These are phyloP conservation scores for Picea glauca DNA, from an alignment of 75 land plant species.

Conservation along the genomic window DNA sequence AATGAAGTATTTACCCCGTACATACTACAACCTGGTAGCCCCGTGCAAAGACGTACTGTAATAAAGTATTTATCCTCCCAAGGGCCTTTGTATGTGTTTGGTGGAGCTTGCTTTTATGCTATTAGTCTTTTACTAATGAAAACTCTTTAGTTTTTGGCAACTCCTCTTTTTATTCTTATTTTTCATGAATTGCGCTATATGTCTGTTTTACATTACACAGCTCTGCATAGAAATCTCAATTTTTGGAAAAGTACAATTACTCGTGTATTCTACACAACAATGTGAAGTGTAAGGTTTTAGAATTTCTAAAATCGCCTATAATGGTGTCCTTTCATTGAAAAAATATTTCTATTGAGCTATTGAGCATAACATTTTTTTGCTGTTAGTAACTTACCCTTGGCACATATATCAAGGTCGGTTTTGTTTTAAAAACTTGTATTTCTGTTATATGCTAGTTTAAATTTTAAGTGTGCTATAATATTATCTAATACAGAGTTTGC, in stretches of 20 bases:
- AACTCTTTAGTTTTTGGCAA: too few relatives aligned
- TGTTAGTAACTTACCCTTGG: background rate
- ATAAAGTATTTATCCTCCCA: too few relatives aligned
- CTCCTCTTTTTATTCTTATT: too few relatives aligned
- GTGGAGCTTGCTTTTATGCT: too few relatives aligned
- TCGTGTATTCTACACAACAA: background rate
- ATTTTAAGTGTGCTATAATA: background rate
- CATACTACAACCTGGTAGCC: too few relatives aligned
- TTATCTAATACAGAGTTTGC: conserved; percentile 1
- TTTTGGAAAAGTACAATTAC: background rate
- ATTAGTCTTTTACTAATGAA: too few relatives aligned
- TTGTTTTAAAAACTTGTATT: background rate
- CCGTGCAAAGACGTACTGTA: too few relatives aligned
- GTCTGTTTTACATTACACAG: too few relatives aligned
- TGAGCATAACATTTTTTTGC: background rate
- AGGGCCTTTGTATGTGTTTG: too few relatives aligned
- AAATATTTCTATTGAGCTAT: background rate
- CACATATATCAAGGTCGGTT: background rate
- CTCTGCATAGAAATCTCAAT: too few relatives aligned
- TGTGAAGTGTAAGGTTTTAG: background rate
- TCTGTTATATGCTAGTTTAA: background rate
- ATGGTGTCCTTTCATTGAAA: background rate
- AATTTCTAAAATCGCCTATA: background rate
- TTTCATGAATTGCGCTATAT: too few relatives aligned
- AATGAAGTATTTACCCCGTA: too few relatives aligned